Evolutionary conservation across 1,284 basidiomycete genomes (phyloP), one percentile per base, ranked within the genome.

Genomic region (Macrocybe sp.): DNA sequence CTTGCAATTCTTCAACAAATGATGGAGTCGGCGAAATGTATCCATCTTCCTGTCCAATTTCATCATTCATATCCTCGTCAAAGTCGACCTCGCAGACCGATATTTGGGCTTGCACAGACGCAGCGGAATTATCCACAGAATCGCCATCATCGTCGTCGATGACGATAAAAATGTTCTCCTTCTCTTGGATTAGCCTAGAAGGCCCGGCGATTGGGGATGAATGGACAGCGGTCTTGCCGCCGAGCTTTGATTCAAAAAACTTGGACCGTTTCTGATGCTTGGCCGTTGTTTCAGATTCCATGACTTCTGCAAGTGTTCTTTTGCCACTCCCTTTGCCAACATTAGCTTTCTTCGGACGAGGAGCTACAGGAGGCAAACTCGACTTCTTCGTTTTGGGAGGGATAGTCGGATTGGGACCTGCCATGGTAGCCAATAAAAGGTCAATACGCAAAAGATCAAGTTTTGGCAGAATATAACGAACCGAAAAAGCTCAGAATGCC

Each of bases 311-410:
- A 32, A 90, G 68, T 2, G 83, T 85, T 48, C 86, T 72, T 62
- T 89, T 89, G 10, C 87, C 87, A 56, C 85, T 89, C 6, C 74
- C 72, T 52, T 74, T 78, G 22, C 86, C 85, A 32, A 66, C 70
- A 37, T 64, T 50, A 46, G 65, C 59, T 51, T 64, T 71, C 49
- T 62, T 65, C 14, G 49, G 22, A 22, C 22, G 22, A 22, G 22
- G 22, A 4, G 22, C 22, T 22, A 4, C 4, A 3, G 22, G 22
- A 22, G 22, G 22, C 22, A 4, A 22, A 4, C 22, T 22, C 22
- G 22, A 22, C 22, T 22, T 22, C 22, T 22, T 22, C 22, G 22
- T 52, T 42, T 14, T 14, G 14, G 14, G 14, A 14, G 14, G 14
- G 14, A 14, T 14, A 14, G 14, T 14, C 14, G 14, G 14, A 14